Percentiles rank a stretch among this genome's conserved stretches.
These are phyloP conservation scores for Saxophila tyrrhenica DNA, from an alignment of 495 filamentous ascomycete species.

Conservation along the genomic window DNA sequence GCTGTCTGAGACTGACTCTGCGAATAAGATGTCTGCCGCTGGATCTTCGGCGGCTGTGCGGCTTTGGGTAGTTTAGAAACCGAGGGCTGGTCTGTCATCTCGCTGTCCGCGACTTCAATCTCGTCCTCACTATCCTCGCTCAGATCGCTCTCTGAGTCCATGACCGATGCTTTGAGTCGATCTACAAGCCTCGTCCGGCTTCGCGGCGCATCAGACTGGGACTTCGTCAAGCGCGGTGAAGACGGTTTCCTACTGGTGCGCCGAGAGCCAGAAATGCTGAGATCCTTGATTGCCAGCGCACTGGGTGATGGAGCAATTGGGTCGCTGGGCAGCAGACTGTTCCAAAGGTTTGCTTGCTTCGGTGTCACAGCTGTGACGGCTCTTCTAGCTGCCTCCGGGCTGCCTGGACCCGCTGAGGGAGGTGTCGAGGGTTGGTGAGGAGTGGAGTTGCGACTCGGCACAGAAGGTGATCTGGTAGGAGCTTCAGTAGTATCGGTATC, in stretches of 20 bases:
- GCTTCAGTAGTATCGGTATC: conserved; percentile 11
- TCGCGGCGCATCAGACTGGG: conserved; percentile 24
- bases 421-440: conserved; percentile 2
- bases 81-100: background rate
- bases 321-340: conserved; percentile 22
- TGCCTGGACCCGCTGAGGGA: background rate
- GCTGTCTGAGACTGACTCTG: conserved; percentile 9
- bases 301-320: conserved; percentile 16
- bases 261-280: conserved; percentile 18
- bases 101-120: background rate
- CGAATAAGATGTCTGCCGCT: background rate
- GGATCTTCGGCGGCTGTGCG: background rate
- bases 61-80: background rate
- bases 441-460: conserved; percentile 11
- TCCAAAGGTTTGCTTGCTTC: conserved; percentile 23
- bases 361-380: conserved; percentile 21
- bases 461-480: conserved; percentile 14
- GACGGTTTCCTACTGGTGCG: background rate
- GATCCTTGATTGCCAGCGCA: conserved; percentile 19
- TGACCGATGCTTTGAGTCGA: conserved; percentile 19
- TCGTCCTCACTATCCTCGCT: background rate
- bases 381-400: background rate
- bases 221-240: conserved; percentile 13
- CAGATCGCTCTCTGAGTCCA: conserved; percentile 6
- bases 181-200: conserved; percentile 24